Evolutionary conservation across 1,139 yeast genomes (phyloP), one percentile per base, ranked within the genome.

Genomic region (Yamadazyma aaseri): DNA sequence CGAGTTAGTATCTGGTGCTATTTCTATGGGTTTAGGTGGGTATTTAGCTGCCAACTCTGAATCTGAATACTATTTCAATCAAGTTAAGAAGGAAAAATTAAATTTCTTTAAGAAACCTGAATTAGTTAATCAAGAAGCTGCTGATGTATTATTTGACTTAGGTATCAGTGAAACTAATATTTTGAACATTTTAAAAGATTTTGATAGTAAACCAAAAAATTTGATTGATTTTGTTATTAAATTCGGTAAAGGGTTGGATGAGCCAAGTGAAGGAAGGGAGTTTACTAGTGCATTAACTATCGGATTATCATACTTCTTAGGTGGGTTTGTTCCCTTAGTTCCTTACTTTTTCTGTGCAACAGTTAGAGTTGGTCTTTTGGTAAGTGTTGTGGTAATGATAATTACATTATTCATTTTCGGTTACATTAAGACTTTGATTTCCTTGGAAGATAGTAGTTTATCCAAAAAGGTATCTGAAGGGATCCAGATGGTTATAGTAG

Each of bases 331-430:
- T n/a, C 94, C 94, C 2, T 65, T 84, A 47, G 55, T 84, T 22
- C 94, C 94, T 6, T 84, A 84, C 63, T 84, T 84, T 46, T 92
- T 92, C 64, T 79, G 86, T 6, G 38, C 53, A 26, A 72, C 79
- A 14, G 97, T 92, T 17, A 76, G 79, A 37, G 71, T 79, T 16
- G 97, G 97, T 12, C 72, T 92, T 47, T 54, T 84, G 29, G 66
- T 79, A 34, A 84, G 95, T 6, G 89, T 85, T 11, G 49, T 85
- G 16, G 83, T 87, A 30, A 92, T 92, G 97, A 71, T 78, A 25
- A 60, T 90, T 36, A 90, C 97, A 2, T 69, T 92, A 44, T 90
- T 92, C 59, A 64, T 80, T 53, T 92, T 92, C 59, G 98, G 98
- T 24, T 86, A 76, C 54, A 63, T 82, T 39, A 92, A 92, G 66